Percentiles rank a stretch among this genome's conserved stretches.
phyloP scores from a whole-genome alignment of 1,284 basidiomycete species.

The Cutaneotrichosporon cutaneum region DNA sequence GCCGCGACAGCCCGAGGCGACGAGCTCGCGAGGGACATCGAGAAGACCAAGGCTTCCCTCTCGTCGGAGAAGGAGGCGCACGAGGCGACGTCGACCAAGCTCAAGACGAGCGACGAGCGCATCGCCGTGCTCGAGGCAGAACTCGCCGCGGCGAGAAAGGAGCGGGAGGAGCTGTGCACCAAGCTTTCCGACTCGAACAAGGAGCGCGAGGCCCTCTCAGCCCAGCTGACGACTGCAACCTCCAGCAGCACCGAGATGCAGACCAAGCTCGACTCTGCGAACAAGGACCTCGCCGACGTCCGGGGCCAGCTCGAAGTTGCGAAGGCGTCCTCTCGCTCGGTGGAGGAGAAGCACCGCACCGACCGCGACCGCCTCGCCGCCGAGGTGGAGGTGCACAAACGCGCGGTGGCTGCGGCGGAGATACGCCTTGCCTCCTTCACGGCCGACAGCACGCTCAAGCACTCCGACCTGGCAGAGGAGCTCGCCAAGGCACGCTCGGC shows the following conservation, averaged over 20 bases:
- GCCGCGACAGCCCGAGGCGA: constrained; percentile 6
- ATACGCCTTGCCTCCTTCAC: not conserved
- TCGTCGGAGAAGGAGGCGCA: constrained; percentile 10
- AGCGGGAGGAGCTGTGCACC: constrained; percentile 2
- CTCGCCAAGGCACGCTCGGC: not conserved
- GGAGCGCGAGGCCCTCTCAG: not conserved
- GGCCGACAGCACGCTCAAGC: not conserved
- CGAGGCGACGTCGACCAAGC: constrained; percentile 4
- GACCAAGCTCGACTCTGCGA: constrained; percentile 1
- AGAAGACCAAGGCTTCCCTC: constrained; percentile 5
- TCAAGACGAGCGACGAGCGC: constrained; percentile 4
- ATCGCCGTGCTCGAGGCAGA: constrained; percentile 22
- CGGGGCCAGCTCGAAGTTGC: constrained; percentile 1
- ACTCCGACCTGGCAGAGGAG: constrained; percentile 1
- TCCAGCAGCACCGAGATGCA: constrained; percentile 16
- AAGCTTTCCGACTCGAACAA: constrained; percentile 1
- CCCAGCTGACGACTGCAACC: constrained; percentile 10
- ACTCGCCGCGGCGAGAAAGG: constrained; percentile 12
- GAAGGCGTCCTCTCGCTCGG: not conserved
- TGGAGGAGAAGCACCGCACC: not conserved
- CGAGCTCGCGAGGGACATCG: constrained; percentile 17
- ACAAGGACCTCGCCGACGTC: constrained; percentile 9
- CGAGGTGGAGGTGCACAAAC: not conserved
- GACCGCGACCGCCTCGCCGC: not conserved
- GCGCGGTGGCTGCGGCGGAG: not conserved